These are phyloP conservation scores for Quercus mongolica DNA, from an alignment of 306 rosid genomes.

Conservation along the genomic window DNA sequence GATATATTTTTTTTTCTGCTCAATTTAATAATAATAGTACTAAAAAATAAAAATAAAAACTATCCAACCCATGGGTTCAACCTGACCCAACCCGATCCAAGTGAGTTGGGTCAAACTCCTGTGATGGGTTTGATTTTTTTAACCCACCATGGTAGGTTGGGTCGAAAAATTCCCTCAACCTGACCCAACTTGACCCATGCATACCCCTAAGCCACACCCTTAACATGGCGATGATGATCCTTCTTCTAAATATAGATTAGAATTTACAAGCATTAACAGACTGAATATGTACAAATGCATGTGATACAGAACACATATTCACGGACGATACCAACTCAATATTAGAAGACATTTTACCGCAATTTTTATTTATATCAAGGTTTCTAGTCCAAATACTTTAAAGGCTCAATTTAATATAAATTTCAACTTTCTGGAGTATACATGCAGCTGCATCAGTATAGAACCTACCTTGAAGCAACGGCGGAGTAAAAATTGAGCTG, in stretches of 20 bases:
- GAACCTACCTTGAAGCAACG: conserved; percentile 70
- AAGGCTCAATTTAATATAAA: not conserved
- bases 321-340: not conserved
- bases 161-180: too few relatives aligned
- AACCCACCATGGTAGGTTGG: too few relatives aligned
- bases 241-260: not conserved
- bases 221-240: not conserved
- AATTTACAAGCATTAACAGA: not conserved
- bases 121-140: too few relatives aligned
- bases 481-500: conserved; percentile 60
- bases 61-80: too few relatives aligned
- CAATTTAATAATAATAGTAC: too few relatives aligned
- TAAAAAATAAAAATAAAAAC: too few relatives aligned
- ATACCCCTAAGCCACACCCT: not conserved
- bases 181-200: too few relatives aligned
- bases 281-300: not conserved
- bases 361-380: not conserved
- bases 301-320: not conserved
- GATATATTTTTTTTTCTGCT: too few relatives aligned
- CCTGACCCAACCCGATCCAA: too few relatives aligned
- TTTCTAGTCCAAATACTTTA: not conserved
- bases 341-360: not conserved
- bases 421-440: not conserved
- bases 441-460: not conserved
- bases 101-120: too few relatives aligned